Conservation (phyloP, 2,329 filamentous ascomycete genomes). For the Botrytis squamosa region DNA sequence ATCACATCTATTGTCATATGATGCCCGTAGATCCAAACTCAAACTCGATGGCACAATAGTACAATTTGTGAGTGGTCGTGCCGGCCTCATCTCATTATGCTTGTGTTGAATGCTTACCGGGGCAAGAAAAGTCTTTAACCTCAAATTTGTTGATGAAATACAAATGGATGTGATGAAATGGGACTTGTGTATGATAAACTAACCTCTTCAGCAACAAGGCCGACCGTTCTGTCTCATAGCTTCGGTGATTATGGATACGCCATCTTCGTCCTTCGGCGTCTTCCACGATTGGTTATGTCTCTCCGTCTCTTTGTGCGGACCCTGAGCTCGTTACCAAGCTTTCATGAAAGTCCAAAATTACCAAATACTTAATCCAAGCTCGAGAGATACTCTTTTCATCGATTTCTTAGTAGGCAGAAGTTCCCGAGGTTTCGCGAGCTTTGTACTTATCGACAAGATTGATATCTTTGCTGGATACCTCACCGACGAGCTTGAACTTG, state of each 20-base stretch:
- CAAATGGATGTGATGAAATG: conserved; percentile 13
- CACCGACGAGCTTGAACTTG: not conserved
- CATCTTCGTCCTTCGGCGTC: conserved; percentile 10
- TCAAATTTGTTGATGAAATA: conserved; percentile 16
- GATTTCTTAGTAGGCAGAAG: not conserved
- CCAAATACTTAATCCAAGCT: not conserved
- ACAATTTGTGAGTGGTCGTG: not conserved
- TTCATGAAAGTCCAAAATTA: not conserved
- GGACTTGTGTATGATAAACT: conserved; percentile 3
- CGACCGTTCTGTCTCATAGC: conserved; percentile 14
- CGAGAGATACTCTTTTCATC: not conserved
- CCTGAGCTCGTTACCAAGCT: conserved; percentile 15
- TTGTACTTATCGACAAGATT: not conserved
- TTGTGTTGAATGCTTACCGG: conserved; percentile 1
- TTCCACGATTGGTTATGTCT: conserved; percentile 18
- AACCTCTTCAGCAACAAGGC: conserved; percentile 2
- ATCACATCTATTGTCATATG: conserved; percentile 21
- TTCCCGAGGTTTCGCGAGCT: not conserved
- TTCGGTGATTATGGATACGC: conserved; percentile 20
- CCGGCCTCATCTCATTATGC: conserved; percentile 1
- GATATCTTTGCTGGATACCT: not conserved
- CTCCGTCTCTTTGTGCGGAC: conserved; percentile 3
- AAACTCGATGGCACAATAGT: conserved; percentile 12
- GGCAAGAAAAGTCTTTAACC: conserved; percentile 2
- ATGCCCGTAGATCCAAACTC: conserved; percentile 16